phyloP scores from a whole-genome alignment of 768 basidiomycete genomes.

The Galerina marginata region DNA sequence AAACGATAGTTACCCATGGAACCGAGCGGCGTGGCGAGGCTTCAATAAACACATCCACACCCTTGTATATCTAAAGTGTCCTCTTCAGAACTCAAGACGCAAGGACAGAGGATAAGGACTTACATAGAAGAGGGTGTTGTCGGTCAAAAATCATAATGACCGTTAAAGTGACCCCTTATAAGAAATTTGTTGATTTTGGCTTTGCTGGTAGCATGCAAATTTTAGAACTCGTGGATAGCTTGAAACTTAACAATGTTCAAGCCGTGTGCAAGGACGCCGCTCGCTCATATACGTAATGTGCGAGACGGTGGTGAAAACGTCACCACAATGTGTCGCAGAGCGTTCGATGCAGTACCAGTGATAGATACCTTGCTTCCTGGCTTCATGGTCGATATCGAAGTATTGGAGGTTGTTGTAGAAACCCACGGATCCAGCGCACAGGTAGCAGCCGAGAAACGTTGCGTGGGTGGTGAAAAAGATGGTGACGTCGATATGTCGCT shows the following conservation, averaged over 20 bases:
- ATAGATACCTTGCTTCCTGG: constrained; percentile 98
- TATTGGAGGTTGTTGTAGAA: constrained; percentile 99
- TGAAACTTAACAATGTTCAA: constrained; percentile 99
- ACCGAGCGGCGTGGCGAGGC: constrained; percentile 92
- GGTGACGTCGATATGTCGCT: constrained; percentile 96
- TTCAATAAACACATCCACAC: constrained; percentile 99
- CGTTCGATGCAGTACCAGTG: constrained; percentile 98
- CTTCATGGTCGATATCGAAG: constrained; percentile 99
- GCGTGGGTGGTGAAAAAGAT: constrained; percentile 99
- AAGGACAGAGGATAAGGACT: constrained; percentile 27
- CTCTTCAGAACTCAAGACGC: constrained; percentile 4
- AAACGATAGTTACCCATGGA: constrained; percentile 72
- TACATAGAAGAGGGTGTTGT: constrained; percentile 88
- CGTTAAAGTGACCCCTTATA: constrained; percentile 98
- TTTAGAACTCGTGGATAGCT: constrained; percentile 99
- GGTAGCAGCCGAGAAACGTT: constrained; percentile 97
- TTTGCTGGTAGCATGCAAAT: constrained; percentile 89
- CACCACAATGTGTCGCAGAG: constrained; percentile 91
- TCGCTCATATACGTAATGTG: constrained; percentile 99
- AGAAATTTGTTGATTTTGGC: constrained; percentile 99
- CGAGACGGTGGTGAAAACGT: constrained; percentile 97
- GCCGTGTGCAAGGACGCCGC: constrained; percentile 96
- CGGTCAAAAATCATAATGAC: constrained; percentile 94
- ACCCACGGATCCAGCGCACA: constrained; percentile 97
- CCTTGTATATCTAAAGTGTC: constrained; percentile 92